Evolutionary conservation across 2,329 filamentous ascomycete species (phyloP), one percentile per base, ranked within the genome.

Genomic region (Knufia petricola): DNA sequence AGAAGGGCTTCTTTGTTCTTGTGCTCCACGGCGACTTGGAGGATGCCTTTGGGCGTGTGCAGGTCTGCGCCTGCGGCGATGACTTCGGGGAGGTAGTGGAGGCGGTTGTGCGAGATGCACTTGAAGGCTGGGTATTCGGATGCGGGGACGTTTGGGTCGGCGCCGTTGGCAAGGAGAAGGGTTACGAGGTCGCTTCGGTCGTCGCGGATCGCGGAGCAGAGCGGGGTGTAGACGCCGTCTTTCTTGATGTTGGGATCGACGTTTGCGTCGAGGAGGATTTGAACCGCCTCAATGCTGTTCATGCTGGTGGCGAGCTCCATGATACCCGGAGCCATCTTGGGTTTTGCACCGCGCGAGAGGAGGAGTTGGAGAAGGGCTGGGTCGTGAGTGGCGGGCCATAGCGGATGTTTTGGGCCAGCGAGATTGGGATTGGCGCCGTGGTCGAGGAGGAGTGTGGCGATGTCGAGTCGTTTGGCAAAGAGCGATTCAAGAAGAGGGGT

Each of bases 131-230:
- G 81, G 57, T 81, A 83, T 58, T 84, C 81, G 37, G 76, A 73
- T 0, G 79, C 78, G 3, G 73, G 72, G 19, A 71, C 59, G 51
- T 78, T 75, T 12, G 75, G 69, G 53, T 77, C 67, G 6, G 74
- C 75, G 6, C 69, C 70, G 28, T 73, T 68, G 39, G 66, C 65
- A 13, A 80, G 66, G 3, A 85, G 70, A 10, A 82, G 72, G 10
- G 75, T 67, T 43, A 85, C 72, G 30, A 85, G 78, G 12, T 83
- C 78, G 20, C 67, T 60, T 40, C 76, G 73, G 59, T 84, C 76
- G 61, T 85, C 81, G 19, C 81, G 78, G 54, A 85, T 84, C 0
- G 81, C 72, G 0, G 80, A 78, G 65, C 81, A 84, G 0, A 85
- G 68, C 0, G 81, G 81, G 0, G 81, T 84, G 62, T 82, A 85